Evolutionary conservation across 2,329 filamentous ascomycete species (phyloP).

Genomic region (Xylaria multiplex): DNA sequence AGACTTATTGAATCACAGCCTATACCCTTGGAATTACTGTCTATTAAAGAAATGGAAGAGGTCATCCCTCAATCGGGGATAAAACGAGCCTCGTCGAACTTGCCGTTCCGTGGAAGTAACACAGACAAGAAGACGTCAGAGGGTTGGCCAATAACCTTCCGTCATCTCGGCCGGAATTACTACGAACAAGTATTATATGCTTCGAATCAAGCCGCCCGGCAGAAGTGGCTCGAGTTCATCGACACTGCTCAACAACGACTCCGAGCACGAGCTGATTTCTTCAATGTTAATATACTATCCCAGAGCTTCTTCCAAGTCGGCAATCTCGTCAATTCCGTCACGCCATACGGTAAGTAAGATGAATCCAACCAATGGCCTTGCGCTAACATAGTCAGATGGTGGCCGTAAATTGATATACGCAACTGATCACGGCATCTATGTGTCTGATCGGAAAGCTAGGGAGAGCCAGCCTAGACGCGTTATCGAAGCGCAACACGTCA

Average conservation of each 20-base stretch:
- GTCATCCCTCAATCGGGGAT: conserved; percentile 83
- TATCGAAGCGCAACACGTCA: conserved; percentile 86
- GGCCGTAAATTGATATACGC: conserved; percentile 94
- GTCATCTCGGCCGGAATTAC: conserved; percentile 92
- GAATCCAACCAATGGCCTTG: background rate
- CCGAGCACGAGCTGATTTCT: conserved; percentile 88
- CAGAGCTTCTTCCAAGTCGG: conserved; percentile 68
- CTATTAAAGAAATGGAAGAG: conserved; percentile 97
- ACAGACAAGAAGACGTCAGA: conserved; percentile 71
- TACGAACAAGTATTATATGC: conserved; percentile 93
- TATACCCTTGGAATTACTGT: conserved; percentile 90
- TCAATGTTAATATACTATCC: conserved; percentile 75
- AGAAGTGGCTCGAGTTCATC: conserved; percentile 98
- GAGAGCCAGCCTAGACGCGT: conserved; percentile 83
- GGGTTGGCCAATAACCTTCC: conserved; percentile 94
- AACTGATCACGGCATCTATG: conserved; percentile 91
- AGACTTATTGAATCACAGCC: conserved; percentile 61
- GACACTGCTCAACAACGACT: conserved; percentile 89
- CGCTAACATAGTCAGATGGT: conserved; percentile 70
- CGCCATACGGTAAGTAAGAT: conserved; percentile 79
- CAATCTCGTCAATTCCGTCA: conserved; percentile 93
- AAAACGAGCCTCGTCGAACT: conserved; percentile 87
- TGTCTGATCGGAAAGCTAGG: conserved; percentile 90
- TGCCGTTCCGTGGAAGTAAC: conserved; percentile 63
- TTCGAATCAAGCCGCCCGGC: conserved; percentile 82